phyloP scores from a whole-genome alignment of 2,329 filamentous ascomycete genomes.

The Blumeria graminis region DNA sequence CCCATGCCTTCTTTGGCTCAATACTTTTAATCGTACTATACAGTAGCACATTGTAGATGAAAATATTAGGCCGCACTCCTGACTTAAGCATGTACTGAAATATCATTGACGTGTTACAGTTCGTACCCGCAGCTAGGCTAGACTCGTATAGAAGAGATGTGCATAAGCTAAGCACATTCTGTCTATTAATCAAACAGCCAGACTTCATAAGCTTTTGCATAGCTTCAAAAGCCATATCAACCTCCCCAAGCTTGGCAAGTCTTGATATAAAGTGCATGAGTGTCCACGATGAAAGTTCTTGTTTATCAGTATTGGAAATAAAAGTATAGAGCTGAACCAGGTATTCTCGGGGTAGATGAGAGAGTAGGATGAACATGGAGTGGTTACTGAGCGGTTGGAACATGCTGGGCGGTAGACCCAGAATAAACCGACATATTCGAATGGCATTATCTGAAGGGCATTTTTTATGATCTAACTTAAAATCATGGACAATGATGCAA shows the following conservation, averaged over 20 bases:
- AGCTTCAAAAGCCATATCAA: slow-evolving; percentile 20
- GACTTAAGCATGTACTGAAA: slow-evolving; percentile 30
- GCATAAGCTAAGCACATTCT: slow-evolving; percentile 27
- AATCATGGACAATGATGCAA: slow-evolving; percentile 2
- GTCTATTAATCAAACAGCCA: slow-evolving; percentile 22
- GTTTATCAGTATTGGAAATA: slow-evolving; percentile 5
- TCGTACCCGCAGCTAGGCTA: slow-evolving; percentile 16
- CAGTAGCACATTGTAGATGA: slow-evolving; percentile 43
- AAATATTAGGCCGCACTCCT: slow-evolving; percentile 38
- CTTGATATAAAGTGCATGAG: slow-evolving; percentile 11
- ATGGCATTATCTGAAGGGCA: not conserved
- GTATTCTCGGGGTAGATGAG: slow-evolving; percentile 3
- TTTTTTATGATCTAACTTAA: not conserved
- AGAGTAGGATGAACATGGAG: slow-evolving; percentile 8
- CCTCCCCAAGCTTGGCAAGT: slow-evolving; percentile 18
- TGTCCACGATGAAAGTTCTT: slow-evolving; percentile 3
- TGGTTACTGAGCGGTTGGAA: slow-evolving; percentile 4
- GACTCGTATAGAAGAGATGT: slow-evolving; percentile 28
- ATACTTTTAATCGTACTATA: slow-evolving; percentile 43
- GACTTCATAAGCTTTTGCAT: slow-evolving; percentile 17
- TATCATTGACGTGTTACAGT: slow-evolving; percentile 26
- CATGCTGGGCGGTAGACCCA: not conserved
- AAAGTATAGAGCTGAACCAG: slow-evolving; percentile 8
- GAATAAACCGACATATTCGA: not conserved
- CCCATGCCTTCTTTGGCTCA: slow-evolving; percentile 36